Evolutionary conservation across 164 flowering plant genomes (phyloP).

Genomic region (Annona squamosa): DNA sequence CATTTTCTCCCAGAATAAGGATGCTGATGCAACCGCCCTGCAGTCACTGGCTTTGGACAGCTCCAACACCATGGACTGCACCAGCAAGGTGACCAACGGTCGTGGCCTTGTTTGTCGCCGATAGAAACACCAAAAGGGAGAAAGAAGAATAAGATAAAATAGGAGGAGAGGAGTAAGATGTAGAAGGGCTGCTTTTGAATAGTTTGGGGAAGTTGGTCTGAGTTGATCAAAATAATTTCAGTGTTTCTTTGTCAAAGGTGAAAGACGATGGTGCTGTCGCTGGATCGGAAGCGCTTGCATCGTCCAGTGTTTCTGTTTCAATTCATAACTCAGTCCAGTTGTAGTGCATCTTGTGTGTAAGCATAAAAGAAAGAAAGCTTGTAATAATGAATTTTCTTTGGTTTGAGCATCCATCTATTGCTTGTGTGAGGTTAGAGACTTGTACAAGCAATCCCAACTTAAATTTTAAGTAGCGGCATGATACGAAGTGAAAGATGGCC

Average conservation of each 20-base stretch:
- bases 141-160: background rate
- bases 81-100: slow-evolving; percentile 19
- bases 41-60: slow-evolving; percentile 11
- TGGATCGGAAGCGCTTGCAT: too few relatives aligned
- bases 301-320: too few relatives aligned
- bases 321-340: too few relatives aligned
- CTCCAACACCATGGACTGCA: slow-evolving; percentile 13
- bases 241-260: slow-evolving; percentile 1
- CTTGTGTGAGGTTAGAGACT: too few relatives aligned
- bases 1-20: slow-evolving; percentile 10
- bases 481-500: too few relatives aligned
- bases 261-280: background rate
- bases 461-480: too few relatives aligned
- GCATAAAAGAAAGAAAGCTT: too few relatives aligned
- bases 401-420: too few relatives aligned
- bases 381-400: too few relatives aligned
- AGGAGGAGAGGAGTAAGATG: background rate
- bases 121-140: background rate
- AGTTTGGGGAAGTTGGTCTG: background rate
- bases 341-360: too few relatives aligned
- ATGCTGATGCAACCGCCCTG: background rate
- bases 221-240: background rate
- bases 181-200: background rate
- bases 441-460: too few relatives aligned
- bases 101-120: slow-evolving; percentile 23